Evolutionary conservation across 306 rosid genomes (phyloP), one percentile per base, ranked within the genome.

Genomic region (Quercus cerris): DNA sequence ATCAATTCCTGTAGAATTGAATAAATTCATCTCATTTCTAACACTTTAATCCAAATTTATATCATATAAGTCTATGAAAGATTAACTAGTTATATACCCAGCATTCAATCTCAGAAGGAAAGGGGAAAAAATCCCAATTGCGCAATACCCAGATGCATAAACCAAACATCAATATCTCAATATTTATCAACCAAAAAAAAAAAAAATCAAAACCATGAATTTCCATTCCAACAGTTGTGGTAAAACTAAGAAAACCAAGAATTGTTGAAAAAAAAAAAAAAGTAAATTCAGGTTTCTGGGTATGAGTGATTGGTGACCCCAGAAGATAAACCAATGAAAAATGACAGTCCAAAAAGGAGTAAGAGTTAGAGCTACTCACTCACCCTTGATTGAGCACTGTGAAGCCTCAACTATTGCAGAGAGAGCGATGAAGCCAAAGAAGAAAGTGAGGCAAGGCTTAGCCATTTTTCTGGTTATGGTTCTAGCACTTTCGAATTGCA

Each of bases 381-480:
- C 41, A 88, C 97, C 94, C 3, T 73, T 78, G 69, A 76, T 51
- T 9, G 97, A 84, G 82, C 98, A 92, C 62, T 88, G 88, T 30
- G 94, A 94, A 73, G 97, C 90, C 27, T 84, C 84, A 73, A 89
- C 79, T 18, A 80, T 71, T 74, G 83, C 81, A 73, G 83, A 79
- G 69, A 86, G 63, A 41, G 81, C 75, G 41, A 90, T 70, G 70
- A 78, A 79, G 84, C 72, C 56, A n/a, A 87, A 72, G 52, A 81
- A 63, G 71, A 88, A 13, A 54, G 71, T 25, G 5, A 75, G 30
- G 52, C 52, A 69, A 82, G 27, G 4, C 56, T 62, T 80, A 17
- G 69, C 83, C 97, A 94, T 93, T 64, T 77, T 89, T 33, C 20
- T 67, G 15, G 11, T 25, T 1, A 22, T 8, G 63, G 71, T 19